These are phyloP conservation scores for Didymella keratinophila DNA, from an alignment of 2,329 filamentous ascomycete genomes.

Conservation along the genomic window DNA sequence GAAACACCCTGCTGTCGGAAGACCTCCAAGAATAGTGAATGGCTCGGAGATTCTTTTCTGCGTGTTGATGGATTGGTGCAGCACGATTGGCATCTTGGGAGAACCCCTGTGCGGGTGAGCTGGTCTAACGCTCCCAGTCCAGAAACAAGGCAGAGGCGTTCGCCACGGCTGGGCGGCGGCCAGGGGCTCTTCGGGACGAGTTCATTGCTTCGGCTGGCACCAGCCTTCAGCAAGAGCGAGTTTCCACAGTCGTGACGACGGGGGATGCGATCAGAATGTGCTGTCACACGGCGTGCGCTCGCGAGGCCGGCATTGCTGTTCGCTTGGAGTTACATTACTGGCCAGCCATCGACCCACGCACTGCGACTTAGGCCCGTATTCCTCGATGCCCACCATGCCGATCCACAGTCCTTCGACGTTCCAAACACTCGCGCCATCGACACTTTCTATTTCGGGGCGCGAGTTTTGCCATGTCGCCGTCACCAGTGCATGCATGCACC, in stretches of 20 bases:
- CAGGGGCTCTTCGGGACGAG: conserved; percentile 10
- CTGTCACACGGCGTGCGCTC: conserved; percentile 13
- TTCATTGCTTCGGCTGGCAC: conserved; percentile 2
- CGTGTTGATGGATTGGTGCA: conserved; percentile 15
- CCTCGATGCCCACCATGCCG: conserved; percentile 28
- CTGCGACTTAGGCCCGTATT: conserved; percentile 31
- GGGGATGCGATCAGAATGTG: conserved; percentile 16
- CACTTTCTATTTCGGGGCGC: conserved; percentile 40
- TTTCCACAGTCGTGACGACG: not conserved
- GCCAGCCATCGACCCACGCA: conserved; percentile 21
- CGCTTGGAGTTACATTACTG: conserved; percentile 25
- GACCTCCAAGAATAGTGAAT: conserved; percentile 24
- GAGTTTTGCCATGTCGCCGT: conserved; percentile 36
- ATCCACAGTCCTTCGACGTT: conserved; percentile 34
- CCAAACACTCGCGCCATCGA: conserved; percentile 37
- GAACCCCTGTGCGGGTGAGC: conserved; percentile 8
- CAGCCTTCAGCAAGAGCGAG: conserved; percentile 1
- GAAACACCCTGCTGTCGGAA: conserved; percentile 21
- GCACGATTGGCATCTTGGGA: conserved; percentile 4
- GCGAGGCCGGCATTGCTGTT: conserved; percentile 13
- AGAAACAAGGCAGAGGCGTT: conserved; percentile 22
- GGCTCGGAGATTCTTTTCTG: conserved; percentile 25
- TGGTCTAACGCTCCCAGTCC: conserved; percentile 12
- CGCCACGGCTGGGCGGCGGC: conserved; percentile 4
- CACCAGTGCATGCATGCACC: conserved; percentile 24